Conservation (phyloP, 1,284 basidiomycete genomes). For the Cutaneotrichosporon daszewskae region DNA sequence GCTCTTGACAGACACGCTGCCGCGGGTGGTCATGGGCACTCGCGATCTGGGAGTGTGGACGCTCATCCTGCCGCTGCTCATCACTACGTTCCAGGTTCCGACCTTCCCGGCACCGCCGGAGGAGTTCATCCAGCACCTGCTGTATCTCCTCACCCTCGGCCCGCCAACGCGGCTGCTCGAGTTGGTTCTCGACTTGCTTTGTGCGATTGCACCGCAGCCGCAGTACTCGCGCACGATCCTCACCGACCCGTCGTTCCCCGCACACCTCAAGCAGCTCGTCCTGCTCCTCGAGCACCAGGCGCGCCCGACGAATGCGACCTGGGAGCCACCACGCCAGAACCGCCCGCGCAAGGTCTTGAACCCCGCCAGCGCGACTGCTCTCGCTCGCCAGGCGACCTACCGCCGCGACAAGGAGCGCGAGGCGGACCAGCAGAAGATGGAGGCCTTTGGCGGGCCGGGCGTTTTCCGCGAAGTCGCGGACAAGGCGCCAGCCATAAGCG, state of each 20-base stretch:
- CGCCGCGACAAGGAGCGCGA: slow-evolving; percentile 29
- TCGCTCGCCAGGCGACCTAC: slow-evolving; percentile 23
- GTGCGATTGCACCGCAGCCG: slow-evolving; percentile 26
- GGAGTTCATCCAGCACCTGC: slow-evolving; percentile 30
- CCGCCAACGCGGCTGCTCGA: slow-evolving; percentile 29
- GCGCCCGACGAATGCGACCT: slow-evolving; percentile 10
- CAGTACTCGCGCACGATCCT: slow-evolving; percentile 29
- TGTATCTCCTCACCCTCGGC: slow-evolving; percentile 27
- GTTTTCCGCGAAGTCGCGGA: slow-evolving; percentile 31
- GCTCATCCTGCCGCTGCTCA: slow-evolving; percentile 33
- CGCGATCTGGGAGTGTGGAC: slow-evolving; percentile 31
- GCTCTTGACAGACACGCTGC: slow-evolving; percentile 25
- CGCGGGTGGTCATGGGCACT: slow-evolving; percentile 29
- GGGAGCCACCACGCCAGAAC: slow-evolving; percentile 15
- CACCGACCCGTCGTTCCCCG: slow-evolving; percentile 19
- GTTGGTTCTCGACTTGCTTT: slow-evolving; percentile 35
- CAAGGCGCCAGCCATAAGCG: slow-evolving; percentile 23
- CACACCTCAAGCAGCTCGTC: slow-evolving; percentile 31
- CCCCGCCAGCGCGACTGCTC: slow-evolving; percentile 25
- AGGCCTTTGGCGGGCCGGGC: slow-evolving; percentile 22
- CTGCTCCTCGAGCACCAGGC: slow-evolving; percentile 27
- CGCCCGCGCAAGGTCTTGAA: slow-evolving; percentile 26
- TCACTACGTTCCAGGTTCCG: slow-evolving; percentile 21
- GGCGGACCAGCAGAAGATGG: slow-evolving; percentile 27
- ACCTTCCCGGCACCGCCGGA: slow-evolving; percentile 21